These are phyloP conservation scores for Aeminium ludgeri DNA, from an alignment of 495 filamentous ascomycete species.

Conservation along the genomic window DNA sequence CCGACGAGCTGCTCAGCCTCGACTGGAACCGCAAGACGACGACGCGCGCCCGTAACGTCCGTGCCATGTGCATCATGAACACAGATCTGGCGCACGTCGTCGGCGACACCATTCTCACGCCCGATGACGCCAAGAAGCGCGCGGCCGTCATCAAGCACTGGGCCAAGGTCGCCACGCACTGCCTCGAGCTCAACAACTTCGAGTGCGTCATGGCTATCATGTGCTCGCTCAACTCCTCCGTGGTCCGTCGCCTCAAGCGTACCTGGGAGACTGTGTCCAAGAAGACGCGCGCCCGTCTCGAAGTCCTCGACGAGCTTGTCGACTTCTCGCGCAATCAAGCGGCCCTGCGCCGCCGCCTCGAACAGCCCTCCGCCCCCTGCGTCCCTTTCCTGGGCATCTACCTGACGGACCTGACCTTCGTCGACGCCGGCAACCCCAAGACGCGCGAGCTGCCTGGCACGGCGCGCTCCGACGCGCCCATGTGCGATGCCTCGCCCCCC, in stretches of 20 bases:
- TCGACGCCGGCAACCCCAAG: slow-evolving; percentile 84
- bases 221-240: slow-evolving; percentile 78
- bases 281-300: slow-evolving; percentile 67
- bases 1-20: slow-evolving; percentile 81
- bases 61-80: slow-evolving; percentile 82
- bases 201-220: slow-evolving; percentile 94
- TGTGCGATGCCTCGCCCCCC: slow-evolving; percentile 34
- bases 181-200: slow-evolving; percentile 84
- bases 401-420: slow-evolving; percentile 73
- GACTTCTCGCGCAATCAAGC: slow-evolving; percentile 84
- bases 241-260: slow-evolving; percentile 74
- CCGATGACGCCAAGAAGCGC: slow-evolving; percentile 78
- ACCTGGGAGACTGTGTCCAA: slow-evolving; percentile 86
- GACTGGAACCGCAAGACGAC: slow-evolving; percentile 83
- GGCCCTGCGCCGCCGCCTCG: slow-evolving; percentile 71
- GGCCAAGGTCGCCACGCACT: slow-evolving; percentile 87
- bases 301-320: slow-evolving; percentile 61
- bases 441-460: slow-evolving; percentile 44
- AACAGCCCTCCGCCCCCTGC: slow-evolving; percentile 79
- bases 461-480: slow-evolving; percentile 45
- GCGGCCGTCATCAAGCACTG: slow-evolving; percentile 90
- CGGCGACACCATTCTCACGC: slow-evolving; percentile 79
- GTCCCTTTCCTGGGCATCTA: slow-evolving; percentile 95
- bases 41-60: slow-evolving; percentile 72
- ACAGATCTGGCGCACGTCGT: slow-evolving; percentile 86